Conservation (phyloP, 129 eudicot genomes). For the Flaveria sonorensis region DNA sequence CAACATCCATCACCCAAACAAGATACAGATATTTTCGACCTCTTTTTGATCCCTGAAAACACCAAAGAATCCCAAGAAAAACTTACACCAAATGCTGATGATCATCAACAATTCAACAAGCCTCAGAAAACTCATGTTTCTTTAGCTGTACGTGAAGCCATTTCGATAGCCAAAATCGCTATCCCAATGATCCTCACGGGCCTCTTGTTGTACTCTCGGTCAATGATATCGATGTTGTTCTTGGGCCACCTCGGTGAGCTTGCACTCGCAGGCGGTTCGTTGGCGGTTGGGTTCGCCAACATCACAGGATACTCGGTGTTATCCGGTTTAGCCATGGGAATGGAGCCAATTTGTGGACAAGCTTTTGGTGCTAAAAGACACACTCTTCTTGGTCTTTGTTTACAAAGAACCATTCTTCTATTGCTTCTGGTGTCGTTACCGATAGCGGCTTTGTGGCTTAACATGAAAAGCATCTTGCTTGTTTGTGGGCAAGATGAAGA, state of each 20-base stretch:
- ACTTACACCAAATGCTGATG: constrained; percentile 32
- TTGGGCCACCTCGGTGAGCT: constrained; percentile 76
- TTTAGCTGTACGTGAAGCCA: constrained; percentile 48
- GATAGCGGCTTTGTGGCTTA: constrained; percentile 61
- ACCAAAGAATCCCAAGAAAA: constrained; percentile 31
- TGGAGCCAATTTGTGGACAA: constrained; percentile 95
- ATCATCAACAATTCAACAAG: constrained; percentile 32
- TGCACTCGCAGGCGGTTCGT: constrained; percentile 77
- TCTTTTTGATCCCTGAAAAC: constrained; percentile 20
- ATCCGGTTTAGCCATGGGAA: constrained; percentile 91
- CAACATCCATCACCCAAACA: constrained; percentile 45
- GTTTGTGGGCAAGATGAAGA: constrained; percentile 73
- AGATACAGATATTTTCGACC: constrained; percentile 25
- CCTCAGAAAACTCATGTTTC: constrained; percentile 45
- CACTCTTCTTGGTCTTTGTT: constrained; percentile 66
- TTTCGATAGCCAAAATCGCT: constrained; percentile 58
- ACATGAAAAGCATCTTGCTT: constrained; percentile 64
- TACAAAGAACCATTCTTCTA: constrained; percentile 62
- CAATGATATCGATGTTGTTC: constrained; percentile 86
- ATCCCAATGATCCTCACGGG: constrained; percentile 91
- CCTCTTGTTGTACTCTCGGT: constrained; percentile 71
- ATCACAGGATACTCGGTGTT: constrained; percentile 86
- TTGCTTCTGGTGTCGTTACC: constrained; percentile 60
- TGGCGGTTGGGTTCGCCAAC: constrained; percentile 86
- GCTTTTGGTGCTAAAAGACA: constrained; percentile 76